Evolutionary conservation across 345 rosid genomes (phyloP).

Genomic region (Microthlaspi erraticum): DNA sequence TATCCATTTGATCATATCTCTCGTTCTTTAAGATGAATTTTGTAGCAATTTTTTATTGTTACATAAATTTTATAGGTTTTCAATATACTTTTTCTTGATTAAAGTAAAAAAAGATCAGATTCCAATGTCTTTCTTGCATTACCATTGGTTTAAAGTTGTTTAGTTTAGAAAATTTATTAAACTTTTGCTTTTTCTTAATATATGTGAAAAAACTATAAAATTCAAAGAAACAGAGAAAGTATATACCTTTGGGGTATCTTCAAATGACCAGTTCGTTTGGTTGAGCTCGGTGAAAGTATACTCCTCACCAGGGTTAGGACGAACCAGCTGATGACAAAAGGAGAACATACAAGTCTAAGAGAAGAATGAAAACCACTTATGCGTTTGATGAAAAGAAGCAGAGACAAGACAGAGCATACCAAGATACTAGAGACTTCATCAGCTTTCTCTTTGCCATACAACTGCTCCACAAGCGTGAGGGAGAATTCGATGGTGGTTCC

Average conservation of each 20-base stretch:
- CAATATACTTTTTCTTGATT: too few species aligned
- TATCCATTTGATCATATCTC: slow-evolving; percentile 1
- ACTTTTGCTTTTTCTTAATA: too few species aligned
- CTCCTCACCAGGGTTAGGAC: slow-evolving; percentile 78
- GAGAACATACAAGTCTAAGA: slow-evolving; percentile 13
- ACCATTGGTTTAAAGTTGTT: too few species aligned
- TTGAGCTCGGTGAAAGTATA: slow-evolving; percentile 71
- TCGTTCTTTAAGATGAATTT: too few species aligned
- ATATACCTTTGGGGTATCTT: slow-evolving; percentile 72
- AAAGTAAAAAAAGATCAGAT: too few species aligned
- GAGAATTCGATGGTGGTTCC: slow-evolving; percentile 94
- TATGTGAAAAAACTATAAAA: too few species aligned
- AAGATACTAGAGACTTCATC: slow-evolving; percentile 69
- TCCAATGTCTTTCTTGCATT: too few species aligned
- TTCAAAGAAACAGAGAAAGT: too few species aligned
- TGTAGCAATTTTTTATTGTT: too few species aligned
- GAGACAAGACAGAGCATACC: slow-evolving; percentile 54
- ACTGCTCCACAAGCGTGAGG: slow-evolving; percentile 66
- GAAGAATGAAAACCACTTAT: slow-evolving; percentile 1
- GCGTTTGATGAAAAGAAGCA: background rate
- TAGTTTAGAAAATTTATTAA: too few species aligned
- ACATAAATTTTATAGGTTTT: too few species aligned
- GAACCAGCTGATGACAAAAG: slow-evolving; percentile 62
- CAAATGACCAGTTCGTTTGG: slow-evolving; percentile 69
- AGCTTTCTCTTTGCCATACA: slow-evolving; percentile 83